phyloP scores from a whole-genome alignment of 2,329 filamentous ascomycete species.

The Tricladium varicosporioides region DNA sequence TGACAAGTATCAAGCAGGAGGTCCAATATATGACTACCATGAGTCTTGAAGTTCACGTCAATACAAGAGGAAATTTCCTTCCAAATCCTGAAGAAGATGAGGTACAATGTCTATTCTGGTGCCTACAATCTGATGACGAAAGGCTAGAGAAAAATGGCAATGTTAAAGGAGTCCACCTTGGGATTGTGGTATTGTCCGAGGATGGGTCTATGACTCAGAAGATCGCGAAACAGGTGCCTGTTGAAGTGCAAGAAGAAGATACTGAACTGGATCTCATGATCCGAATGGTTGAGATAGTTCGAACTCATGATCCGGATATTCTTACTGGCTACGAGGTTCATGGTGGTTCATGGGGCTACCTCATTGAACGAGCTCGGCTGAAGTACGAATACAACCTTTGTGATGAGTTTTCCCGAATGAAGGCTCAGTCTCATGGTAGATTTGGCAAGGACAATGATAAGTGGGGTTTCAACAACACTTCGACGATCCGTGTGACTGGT shows the following conservation, averaged over 20 bases:
- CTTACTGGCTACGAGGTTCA: constrained; percentile 95
- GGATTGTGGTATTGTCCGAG: constrained; percentile 70
- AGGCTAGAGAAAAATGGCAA: constrained; percentile 47
- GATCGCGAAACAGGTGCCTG: constrained; percentile 58
- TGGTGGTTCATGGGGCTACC: constrained; percentile 89
- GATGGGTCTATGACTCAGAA: constrained; percentile 56
- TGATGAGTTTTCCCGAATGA: constrained; percentile 88
- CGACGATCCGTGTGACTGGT: constrained; percentile 87
- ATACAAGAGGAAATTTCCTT: constrained; percentile 74
- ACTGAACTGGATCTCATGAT: constrained; percentile 84
- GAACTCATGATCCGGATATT: constrained; percentile 83
- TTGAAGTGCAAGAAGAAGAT: constrained; percentile 70
- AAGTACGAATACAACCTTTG: constrained; percentile 91
- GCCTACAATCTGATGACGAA: constrained; percentile 72
- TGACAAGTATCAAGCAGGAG: constrained; percentile 77
- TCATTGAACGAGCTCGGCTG: constrained; percentile 82
- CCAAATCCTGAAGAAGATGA: constrained; percentile 92
- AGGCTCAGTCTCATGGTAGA: constrained; percentile 74
- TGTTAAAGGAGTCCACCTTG: constrained; percentile 55
- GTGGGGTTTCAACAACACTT: constrained; percentile 94
- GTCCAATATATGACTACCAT: constrained; percentile 95
- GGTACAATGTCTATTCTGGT: constrained; percentile 88
- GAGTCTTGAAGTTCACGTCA: constrained; percentile 90
- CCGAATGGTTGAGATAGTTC: constrained; percentile 82
- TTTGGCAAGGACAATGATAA: constrained; percentile 84